phyloP scores from a whole-genome alignment of 2,329 filamentous ascomycete genomes.

The Arthrobotrys pseudoclavata region DNA sequence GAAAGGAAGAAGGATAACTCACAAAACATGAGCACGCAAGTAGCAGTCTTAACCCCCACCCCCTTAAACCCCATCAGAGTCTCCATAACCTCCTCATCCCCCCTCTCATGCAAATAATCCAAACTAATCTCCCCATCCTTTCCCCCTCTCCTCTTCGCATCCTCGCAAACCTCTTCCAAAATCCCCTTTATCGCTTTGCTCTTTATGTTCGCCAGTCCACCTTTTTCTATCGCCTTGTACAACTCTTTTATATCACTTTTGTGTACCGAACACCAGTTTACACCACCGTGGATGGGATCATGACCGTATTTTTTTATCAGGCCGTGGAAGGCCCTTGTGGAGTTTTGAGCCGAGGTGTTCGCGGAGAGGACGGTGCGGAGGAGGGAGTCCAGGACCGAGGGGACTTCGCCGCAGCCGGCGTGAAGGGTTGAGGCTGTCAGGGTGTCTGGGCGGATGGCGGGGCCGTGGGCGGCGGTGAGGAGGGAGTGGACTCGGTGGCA shows the following conservation, averaged over 20 bases:
- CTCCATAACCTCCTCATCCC: conserved; percentile 69
- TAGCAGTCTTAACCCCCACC: conserved; percentile 72
- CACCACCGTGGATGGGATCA: conserved; percentile 71
- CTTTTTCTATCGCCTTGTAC: conserved; percentile 77
- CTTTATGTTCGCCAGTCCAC: conserved; percentile 79
- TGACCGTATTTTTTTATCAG: conserved; percentile 70
- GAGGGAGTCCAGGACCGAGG: conserved; percentile 71
- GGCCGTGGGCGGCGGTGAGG: conserved; percentile 76
- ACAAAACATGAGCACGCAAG: conserved; percentile 71
- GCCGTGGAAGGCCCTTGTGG: conserved; percentile 76
- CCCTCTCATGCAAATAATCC: conserved; percentile 69
- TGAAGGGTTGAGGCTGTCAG: conserved; percentile 78
- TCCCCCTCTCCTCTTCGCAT: conserved; percentile 70
- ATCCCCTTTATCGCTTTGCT: conserved; percentile 80
- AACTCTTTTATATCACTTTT: conserved; percentile 73
- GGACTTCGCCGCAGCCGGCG: conserved; percentile 74
- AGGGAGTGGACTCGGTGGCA: conserved; percentile 78
- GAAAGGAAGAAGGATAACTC: conserved; percentile 35
- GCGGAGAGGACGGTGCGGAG: conserved; percentile 71
- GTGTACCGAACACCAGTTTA: conserved; percentile 81
- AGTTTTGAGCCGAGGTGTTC: conserved; percentile 71
- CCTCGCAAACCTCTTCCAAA: conserved; percentile 78
- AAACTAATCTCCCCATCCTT: conserved; percentile 65
- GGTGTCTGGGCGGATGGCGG: conserved; percentile 74
- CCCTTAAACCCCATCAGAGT: conserved; percentile 70